Evolutionary conservation across 495 filamentous ascomycete species (phyloP).

Genomic region (Bathelium albidoporum): DNA sequence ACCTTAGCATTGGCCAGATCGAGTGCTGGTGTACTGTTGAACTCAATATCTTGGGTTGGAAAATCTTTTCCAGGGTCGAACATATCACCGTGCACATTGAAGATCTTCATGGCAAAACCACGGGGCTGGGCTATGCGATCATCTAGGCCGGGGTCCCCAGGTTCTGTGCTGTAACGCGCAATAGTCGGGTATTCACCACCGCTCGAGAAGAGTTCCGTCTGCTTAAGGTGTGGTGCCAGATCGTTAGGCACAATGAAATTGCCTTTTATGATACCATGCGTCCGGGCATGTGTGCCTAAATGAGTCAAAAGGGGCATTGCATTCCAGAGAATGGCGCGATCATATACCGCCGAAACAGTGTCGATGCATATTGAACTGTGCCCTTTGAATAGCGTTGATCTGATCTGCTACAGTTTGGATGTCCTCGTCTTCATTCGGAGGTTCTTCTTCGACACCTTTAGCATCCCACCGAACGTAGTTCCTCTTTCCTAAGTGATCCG

Average conservation of each 20-base stretch:
- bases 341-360: constrained; percentile 30
- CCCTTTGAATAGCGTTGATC: constrained; percentile 40
- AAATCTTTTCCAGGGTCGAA: constrained; percentile 31
- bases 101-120: constrained; percentile 42
- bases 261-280: constrained; percentile 39
- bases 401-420: constrained; percentile 38
- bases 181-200: constrained; percentile 32
- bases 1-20: constrained; percentile 39
- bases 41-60: constrained; percentile 38
- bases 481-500: not conserved
- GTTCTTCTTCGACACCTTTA: constrained; percentile 35
- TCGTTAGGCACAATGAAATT: constrained; percentile 34
- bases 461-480: constrained; percentile 24
- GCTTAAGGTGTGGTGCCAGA: constrained; percentile 35
- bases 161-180: constrained; percentile 35
- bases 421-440: constrained; percentile 34
- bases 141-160: constrained; percentile 35
- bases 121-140: constrained; percentile 33
- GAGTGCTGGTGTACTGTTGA: constrained; percentile 40
- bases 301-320: not conserved
- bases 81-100: constrained; percentile 37
- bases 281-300: constrained; percentile 33
- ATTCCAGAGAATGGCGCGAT: not conserved
- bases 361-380: constrained; percentile 37
- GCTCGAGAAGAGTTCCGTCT: constrained; percentile 35